A percentile compares a stretch with the other conserved stretches of the same genome.
These are phyloP conservation scores for Botryotinia calthae DNA, from an alignment of 2,329 filamentous ascomycete species.

Conservation along the genomic window DNA sequence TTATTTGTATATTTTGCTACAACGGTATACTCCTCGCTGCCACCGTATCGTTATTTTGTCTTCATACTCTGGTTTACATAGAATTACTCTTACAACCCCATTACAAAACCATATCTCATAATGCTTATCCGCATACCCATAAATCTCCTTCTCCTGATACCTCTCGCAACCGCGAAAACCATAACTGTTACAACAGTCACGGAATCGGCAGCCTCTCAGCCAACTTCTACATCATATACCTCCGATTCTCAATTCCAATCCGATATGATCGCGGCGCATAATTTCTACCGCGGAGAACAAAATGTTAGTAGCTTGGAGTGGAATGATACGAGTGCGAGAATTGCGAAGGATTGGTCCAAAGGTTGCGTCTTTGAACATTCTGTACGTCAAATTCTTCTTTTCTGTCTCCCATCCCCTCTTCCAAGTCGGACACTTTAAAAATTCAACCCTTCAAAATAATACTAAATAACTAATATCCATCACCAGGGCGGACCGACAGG, in stretches of 20 bases:
- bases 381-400: conserved; percentile 35
- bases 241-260: conserved; percentile 43
- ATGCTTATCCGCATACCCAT: neutral
- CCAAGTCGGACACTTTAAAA: neutral
- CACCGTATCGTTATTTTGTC: neutral
- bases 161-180: neutral
- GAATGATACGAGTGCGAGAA: conserved; percentile 62
- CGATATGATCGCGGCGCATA: conserved; percentile 64
- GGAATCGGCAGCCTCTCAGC: neutral
- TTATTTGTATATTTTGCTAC: neutral
- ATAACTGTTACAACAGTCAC: neutral
- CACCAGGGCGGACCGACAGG: conserved; percentile 59
- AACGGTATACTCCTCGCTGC: neutral
- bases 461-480: neutral
- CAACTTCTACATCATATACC: conserved; percentile 43
- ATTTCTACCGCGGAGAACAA: conserved; percentile 62
- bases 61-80: neutral
- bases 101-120: neutral
- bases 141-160: neutral
- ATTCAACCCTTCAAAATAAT: conserved; percentile 5
- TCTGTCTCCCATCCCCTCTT: neutral
- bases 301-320: conserved; percentile 58
- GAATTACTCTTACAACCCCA: neutral
- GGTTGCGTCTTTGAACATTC: conserved; percentile 53
- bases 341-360: conserved; percentile 51